Evolutionary conservation across 1,139 yeast species (phyloP).

Genomic region (Pichia sp.): DNA sequence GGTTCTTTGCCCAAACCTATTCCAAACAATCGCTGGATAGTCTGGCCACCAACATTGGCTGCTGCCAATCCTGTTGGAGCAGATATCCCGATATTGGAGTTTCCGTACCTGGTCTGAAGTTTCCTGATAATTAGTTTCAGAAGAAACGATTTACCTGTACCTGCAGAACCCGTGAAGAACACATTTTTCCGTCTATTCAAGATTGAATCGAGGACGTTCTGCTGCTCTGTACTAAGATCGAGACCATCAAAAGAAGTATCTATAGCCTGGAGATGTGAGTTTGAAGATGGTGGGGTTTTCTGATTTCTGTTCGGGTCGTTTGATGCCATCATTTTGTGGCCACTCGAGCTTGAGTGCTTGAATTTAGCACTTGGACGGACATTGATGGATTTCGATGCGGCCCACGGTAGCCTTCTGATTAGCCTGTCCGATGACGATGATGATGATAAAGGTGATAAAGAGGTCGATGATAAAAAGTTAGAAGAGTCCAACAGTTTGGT

Average conservation of each 20-base stretch:
- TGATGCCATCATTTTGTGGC: background rate
- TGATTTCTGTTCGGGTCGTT: background rate
- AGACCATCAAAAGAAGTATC: conserved; percentile 37
- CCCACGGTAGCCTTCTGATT: conserved; percentile 14
- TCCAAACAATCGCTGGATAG: conserved; percentile 74
- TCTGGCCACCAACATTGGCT: conserved; percentile 77
- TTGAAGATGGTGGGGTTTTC: background rate
- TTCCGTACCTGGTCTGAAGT: conserved; percentile 41
- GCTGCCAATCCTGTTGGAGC: conserved; percentile 95
- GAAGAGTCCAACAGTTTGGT: background rate
- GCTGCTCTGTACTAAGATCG: conserved; percentile 43
- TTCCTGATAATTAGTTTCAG: conserved; percentile 53
- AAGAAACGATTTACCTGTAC: conserved; percentile 81
- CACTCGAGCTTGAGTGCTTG: conserved; percentile 5
- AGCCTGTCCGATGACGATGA: conserved; percentile 2
- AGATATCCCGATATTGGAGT: conserved; percentile 64
- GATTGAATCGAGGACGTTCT: conserved; percentile 45
- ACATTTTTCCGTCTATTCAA: conserved; percentile 48
- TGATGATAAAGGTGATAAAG: background rate
- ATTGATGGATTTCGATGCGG: conserved; percentile 12
- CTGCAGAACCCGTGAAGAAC: conserved; percentile 79
- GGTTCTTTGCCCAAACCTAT: conserved; percentile 64
- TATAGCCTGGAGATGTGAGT: conserved; percentile 8
- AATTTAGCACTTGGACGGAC: conserved; percentile 4
- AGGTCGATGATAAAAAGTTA: background rate